Base-by-base conservation (phyloP, 1,284 basidiomycete genomes). In the Cystobasidium slooffiae region DNA sequence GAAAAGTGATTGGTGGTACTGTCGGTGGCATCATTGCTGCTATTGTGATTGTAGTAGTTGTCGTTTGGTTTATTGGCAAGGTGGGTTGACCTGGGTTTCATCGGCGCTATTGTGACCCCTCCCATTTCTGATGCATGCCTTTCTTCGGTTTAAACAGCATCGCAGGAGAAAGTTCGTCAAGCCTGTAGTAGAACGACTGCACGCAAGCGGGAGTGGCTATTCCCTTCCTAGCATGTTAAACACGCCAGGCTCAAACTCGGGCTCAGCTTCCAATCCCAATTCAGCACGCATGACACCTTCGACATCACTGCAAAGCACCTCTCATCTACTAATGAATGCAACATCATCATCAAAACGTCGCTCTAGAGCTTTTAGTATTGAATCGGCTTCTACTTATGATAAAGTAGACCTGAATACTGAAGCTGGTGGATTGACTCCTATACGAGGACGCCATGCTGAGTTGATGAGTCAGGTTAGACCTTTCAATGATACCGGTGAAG, bases 351-450 rank as follows among this genome's bases (percentile, higher is more conserved):
- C 44, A 14, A 62, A 63, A 47, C 70, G 70, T 37, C 70, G 70
- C n/a, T 73, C 62, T 1, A 61, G 70, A n/a, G 70, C 70, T n/a
- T 73, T 73, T 37, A 73, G 70, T 37, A 73, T 73, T 47, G 70
- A 73, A 47, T 73, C 70, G 6, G 70, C 70, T 20, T 59, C 56
- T n/a, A 58, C 46, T 14, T 73, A 73, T 39, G 63, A 66, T 44
- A 39, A 43, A 20, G 63, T 59, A 20, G 70, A 73, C 49, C 31
- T 73, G 12, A 37, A 49, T 6, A 41, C 58, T 49, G 55, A 56
- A 46, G 58, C 44, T 44, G 41, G 20, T 37, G 12, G 39, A 20
- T 44, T 8, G 22, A 10, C n/a, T 44, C 20, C 65, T 31, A 37
- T 16, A 46, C 51, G 37, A 1, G 10, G n/a, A 14, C 31, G 31